Evolutionary conservation across 306 rosid species (phyloP).

Genomic region (Malus sieversii): DNA sequence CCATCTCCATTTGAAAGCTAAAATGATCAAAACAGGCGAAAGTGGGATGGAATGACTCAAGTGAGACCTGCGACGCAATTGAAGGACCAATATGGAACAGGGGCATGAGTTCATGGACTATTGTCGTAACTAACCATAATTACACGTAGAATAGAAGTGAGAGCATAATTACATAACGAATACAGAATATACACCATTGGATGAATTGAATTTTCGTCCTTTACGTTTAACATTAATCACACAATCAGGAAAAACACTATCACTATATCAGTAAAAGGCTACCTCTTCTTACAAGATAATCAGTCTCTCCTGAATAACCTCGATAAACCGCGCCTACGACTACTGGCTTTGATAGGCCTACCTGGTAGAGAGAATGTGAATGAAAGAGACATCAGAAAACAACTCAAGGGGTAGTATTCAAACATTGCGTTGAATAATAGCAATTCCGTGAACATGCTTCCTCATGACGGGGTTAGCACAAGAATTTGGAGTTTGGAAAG

Average conservation of each 20-base stretch:
- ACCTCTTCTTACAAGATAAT: background rate
- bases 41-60: no score
- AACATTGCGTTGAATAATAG: background rate
- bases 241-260: background rate
- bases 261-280: background rate
- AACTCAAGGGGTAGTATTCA: background rate
- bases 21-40: background rate
- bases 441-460: background rate
- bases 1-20: no score
- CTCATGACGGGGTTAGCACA: background rate
- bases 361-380: conserved; percentile 6
- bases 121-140: no score
- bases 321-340: conserved; percentile 15
- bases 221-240: background rate
- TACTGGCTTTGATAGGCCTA: conserved; percentile 2
- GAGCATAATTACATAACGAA: background rate
- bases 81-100: no score
- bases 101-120: no score
- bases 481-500: conserved; percentile 10
- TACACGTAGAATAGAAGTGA: no score
- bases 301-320: conserved; percentile 18
- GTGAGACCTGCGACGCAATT: background rate
- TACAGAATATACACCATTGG: background rate
- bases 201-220: background rate
- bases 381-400: background rate